Conservation (phyloP, 2,329 filamentous ascomycete genomes). For the Penicillium verrucosum region DNA sequence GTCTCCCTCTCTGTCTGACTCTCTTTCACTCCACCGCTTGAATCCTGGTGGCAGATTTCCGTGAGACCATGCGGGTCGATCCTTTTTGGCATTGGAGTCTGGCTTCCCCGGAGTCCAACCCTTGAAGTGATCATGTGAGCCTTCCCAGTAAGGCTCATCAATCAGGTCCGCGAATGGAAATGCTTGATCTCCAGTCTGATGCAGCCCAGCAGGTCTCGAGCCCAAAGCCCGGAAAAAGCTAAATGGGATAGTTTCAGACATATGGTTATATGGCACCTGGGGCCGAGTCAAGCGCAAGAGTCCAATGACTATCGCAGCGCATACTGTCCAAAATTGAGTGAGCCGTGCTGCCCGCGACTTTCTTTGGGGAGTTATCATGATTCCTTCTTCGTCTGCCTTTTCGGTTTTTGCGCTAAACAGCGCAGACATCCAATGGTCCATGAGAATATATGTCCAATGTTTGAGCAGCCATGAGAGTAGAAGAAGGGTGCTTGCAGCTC, state of each 20-base stretch:
- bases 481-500: conserved; percentile 19
- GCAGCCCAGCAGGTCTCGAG: not conserved
- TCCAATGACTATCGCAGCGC: conserved; percentile 7
- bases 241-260: conserved; percentile 31
- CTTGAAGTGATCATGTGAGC: conserved; percentile 26
- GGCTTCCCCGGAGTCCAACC: conserved; percentile 28
- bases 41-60: conserved; percentile 27
- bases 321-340: conserved; percentile 20
- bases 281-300: conserved; percentile 26
- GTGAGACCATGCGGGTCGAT: conserved; percentile 23
- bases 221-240: conserved; percentile 23
- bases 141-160: conserved; percentile 28
- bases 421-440: conserved; percentile 24
- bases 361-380: conserved; percentile 7
- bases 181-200: conserved; percentile 8
- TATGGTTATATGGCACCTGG: conserved; percentile 29
- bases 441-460: conserved; percentile 17
- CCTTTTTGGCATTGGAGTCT: conserved; percentile 4
- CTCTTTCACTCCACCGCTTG: conserved; percentile 19
- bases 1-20: not conserved
- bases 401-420: conserved; percentile 14
- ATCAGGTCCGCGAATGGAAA: conserved; percentile 29
- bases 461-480: conserved; percentile 22
- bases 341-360: not conserved
- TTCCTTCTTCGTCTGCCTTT: conserved; percentile 16